phyloP scores from a whole-genome alignment of 768 basidiomycete species.

The Pleurotus tuoliensis region DNA sequence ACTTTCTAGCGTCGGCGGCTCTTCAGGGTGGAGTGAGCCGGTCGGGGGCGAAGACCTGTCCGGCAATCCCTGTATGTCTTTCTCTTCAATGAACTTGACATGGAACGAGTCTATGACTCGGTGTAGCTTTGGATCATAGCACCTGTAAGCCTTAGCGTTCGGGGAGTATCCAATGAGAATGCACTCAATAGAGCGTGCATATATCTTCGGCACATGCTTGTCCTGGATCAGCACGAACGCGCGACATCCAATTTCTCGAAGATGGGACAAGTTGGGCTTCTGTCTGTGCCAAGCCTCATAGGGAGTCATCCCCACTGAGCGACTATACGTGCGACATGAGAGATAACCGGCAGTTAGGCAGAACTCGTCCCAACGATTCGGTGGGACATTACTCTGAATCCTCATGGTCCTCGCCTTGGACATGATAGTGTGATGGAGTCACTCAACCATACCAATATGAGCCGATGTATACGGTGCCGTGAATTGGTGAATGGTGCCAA shows the following conservation, averaged over 20 bases:
- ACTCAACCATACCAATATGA: conserved; percentile 33
- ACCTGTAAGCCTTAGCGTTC: conserved; percentile 28
- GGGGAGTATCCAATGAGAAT: conserved; percentile 32
- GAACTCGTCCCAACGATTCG: conserved; percentile 29
- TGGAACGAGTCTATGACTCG: conserved; percentile 19
- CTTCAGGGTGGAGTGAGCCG: no score
- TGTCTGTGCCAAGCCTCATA: conserved; percentile 16
- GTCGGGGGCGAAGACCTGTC: no score
- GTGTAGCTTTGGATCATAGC: conserved; percentile 20
- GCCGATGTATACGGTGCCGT: conserved; percentile 32
- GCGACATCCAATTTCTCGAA: conserved; percentile 28
- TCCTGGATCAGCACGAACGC: conserved; percentile 32
- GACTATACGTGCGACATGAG: conserved; percentile 7
- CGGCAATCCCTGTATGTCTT: neutral
- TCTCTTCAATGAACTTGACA: conserved; percentile 21
- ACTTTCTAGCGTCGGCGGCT: no score
- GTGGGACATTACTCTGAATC: conserved; percentile 18
- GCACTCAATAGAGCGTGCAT: conserved; percentile 24
- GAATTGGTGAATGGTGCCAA: conserved; percentile 14
- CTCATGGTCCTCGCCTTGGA: conserved; percentile 25
- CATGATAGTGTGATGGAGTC: conserved; percentile 30
- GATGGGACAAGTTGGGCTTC: conserved; percentile 23
- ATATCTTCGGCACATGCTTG: conserved; percentile 24
- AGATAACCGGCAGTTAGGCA: conserved; percentile 21
- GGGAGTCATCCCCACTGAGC: conserved; percentile 13